Percentiles rank a stretch among this genome's conserved stretches.
Conservation (phyloP, 345 rosid species). For the Camelina sativa region DNA sequence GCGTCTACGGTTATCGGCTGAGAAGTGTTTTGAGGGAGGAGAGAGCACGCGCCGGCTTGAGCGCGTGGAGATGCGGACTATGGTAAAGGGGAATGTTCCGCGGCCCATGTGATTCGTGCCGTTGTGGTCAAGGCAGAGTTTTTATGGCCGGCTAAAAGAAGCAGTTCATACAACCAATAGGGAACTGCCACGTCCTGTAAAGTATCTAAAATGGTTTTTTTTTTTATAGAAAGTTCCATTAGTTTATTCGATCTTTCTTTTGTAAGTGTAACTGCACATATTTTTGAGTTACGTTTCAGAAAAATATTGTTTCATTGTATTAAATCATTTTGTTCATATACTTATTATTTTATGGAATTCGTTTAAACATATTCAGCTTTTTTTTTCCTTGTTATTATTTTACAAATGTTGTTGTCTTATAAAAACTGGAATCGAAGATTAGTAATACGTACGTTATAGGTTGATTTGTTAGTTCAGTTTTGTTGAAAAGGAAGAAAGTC, state of each 20-base stretch:
- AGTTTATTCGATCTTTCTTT: conserved; percentile 28
- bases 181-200: conserved; percentile 28
- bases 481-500: conserved; percentile 21
- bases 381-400: neutral
- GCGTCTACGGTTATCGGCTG: conserved; percentile 32
- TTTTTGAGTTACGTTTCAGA: conserved; percentile 20
- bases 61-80: conserved; percentile 26
- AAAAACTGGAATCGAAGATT: neutral
- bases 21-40: neutral
- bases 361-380: neutral
- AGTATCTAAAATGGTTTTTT: neutral
- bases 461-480: conserved; percentile 19
- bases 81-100: conserved; percentile 31
- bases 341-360: neutral
- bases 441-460: conserved; percentile 23
- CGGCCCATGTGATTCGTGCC: conserved; percentile 27
- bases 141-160: conserved; percentile 45
- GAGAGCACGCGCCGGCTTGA: conserved; percentile 5
- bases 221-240: conserved; percentile 8
- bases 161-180: conserved; percentile 24
- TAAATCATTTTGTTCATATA: conserved; percentile 9
- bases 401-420: neutral
- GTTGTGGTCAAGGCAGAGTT: conserved; percentile 38
- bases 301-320: conserved; percentile 34
- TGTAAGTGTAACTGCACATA: conserved; percentile 25